Evolutionary conservation across 257 asterid species (phyloP), one percentile per base, ranked within the genome.

Genomic region (Handroanthus guayacan): DNA sequence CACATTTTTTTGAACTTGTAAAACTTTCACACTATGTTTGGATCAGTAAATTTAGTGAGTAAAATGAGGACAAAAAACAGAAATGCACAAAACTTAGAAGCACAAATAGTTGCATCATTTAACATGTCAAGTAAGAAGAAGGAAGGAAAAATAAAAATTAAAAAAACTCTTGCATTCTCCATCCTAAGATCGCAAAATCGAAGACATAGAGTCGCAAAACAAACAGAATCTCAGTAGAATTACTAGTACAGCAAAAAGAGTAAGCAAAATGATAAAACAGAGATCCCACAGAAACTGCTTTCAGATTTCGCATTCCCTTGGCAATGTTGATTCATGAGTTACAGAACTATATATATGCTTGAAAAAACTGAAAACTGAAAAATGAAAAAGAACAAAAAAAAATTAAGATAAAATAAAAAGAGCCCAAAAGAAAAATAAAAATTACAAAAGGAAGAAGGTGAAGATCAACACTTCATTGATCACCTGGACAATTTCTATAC

Each of bases 391-490:
- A 9, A 9, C 34, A 37, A 54, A 52, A 9, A 17, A 8, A 45
- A 17, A 6, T 31, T 16, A 20, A 25, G 2, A 37, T 11, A 43
- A 69, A 17, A 2, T 1, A 38, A 55, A 43, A 25, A 31, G 31
- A 34, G 9, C 6, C 72, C 18, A 44, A 65, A 60, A 17, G 34
- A 39, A 54, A 3, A 14, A 38, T 55, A 31, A 3, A 60, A 20
- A 48, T 44, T 7, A 58, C 8, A 51, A 41, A 38, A 31, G 70
- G 47, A 73, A 72, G 62, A 31, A n/a, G 8, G 50, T 50, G 66
- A 45, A 65, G 72, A 81, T 84, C 82, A 79, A 79, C 81, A 1
- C 62, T 62, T 44, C 58, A 62, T 78, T 77, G 87, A 78, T 82
- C 66, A 2, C 78, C 82, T 36, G 55, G 25, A 67, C 25, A 72